Base-by-base conservation (phyloP, 2,329 filamentous ascomycete genomes). In the Ceratocystis colombiana region DNA sequence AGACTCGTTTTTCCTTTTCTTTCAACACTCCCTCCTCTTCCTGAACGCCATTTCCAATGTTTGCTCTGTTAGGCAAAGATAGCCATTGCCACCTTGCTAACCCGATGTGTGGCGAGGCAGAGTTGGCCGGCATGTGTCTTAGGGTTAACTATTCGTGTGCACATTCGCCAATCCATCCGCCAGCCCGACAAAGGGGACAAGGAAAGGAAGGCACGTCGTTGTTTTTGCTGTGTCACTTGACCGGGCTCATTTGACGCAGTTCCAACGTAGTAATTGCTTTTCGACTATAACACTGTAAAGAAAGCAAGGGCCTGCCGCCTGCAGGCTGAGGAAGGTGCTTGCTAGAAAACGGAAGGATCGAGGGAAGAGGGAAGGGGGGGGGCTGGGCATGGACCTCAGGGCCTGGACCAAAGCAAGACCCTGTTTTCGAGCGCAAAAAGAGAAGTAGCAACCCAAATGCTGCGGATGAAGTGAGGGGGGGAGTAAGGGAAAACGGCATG, bases 281-380 rank as follows among this genome's bases (percentile, higher is more conserved):
- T 30, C 12, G 7, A 17, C 25, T 33, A 59, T 17, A 37, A 50
- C n/a, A 20, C 6, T 50, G 46, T 50, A 50, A 50, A 59, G 33
- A 30, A 59, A 59, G 53, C 53, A 59, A 59, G 53, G 53, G 28
- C 53, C 28, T 59, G 53, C 28, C 33, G 53, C 15, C 53, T 59
- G 53, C 53, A 59, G 53, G 28, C 53, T 59, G 53, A 59, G 53
- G 28, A 59, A 59, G 53, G 28, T 59, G 53, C 25, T 30, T 59
- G 12, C 53, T 33, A 59, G 25, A 59, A 37, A 59, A 59, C 53
- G 53, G 53, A 59, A 59, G 53, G 53, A 59, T 33, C 53, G 28
- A 59, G 53, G 53, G 53, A n/a, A 57, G 53, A 57, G 28, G 53
- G 28, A 28, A 50, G 25, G 50, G 50, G 25, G 50, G 50, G 50